phyloP scores from a whole-genome alignment of 2,329 filamentous ascomycete genomes.

The Cladobotryum mycophilum region DNA sequence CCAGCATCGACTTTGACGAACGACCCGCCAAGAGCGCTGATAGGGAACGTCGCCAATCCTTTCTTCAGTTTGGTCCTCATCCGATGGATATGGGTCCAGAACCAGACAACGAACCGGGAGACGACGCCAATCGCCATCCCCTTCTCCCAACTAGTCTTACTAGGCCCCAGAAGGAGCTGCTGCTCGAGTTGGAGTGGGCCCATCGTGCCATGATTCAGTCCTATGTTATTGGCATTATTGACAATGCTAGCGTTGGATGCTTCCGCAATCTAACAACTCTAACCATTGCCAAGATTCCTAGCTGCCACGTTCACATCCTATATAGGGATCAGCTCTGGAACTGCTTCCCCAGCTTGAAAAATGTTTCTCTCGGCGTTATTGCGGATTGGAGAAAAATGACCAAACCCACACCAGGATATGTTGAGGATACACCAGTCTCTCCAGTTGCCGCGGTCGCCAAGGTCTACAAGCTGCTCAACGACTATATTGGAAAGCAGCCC shows the following conservation, averaged over 20 bases:
- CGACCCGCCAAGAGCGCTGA: conserved; percentile 9
- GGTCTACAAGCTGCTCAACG: conserved; percentile 47
- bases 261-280: conserved; percentile 53
- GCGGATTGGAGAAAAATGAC: conserved; percentile 59
- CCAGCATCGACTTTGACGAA: conserved; percentile 28
- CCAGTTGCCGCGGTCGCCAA: conserved; percentile 45
- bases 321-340: conserved; percentile 56
- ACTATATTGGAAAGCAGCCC: conserved; percentile 39
- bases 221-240: conserved; percentile 58
- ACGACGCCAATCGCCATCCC: conserved; percentile 13
- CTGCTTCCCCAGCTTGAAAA: conserved; percentile 46
- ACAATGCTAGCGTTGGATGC: conserved; percentile 42
- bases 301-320: conserved; percentile 51
- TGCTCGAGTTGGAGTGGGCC: conserved; percentile 63
- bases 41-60: background rate
- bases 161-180: conserved; percentile 59
- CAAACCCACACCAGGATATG: conserved; percentile 44
- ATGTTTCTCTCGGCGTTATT: conserved; percentile 54
- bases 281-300: conserved; percentile 59
- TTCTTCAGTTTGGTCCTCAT: conserved; percentile 1
- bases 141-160: conserved; percentile 53
- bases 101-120: conserved; percentile 16
- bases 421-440: conserved; percentile 41
- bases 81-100: conserved; percentile 13
- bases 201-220: conserved; percentile 63